A percentile compares a stretch with the other conserved stretches of the same genome.
Conservation (phyloP, 2,329 filamentous ascomycete genomes). For the Stagonosporopsis rhizophila region DNA sequence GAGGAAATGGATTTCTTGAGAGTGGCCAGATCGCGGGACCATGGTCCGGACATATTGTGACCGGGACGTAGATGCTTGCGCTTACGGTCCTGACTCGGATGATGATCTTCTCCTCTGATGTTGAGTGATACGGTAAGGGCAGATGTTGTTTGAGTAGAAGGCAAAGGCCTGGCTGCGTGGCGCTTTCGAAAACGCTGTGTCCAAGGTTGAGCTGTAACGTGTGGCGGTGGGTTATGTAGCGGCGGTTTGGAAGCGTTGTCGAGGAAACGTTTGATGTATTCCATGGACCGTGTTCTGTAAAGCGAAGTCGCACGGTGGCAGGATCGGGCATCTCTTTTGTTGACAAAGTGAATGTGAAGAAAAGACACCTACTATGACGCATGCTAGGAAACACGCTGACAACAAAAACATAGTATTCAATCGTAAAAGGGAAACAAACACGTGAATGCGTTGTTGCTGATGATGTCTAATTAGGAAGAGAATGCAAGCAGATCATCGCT, state of each 20-base stretch:
- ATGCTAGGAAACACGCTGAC: not conserved
- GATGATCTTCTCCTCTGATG: not conserved
- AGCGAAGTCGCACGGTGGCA: constrained; percentile 2
- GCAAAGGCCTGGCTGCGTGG: not conserved
- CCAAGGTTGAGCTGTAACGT: not conserved
- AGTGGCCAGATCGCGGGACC: constrained; percentile 32
- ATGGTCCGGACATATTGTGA: constrained; percentile 33
- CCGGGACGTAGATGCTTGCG: constrained; percentile 11
- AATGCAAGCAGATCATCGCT: not conserved
- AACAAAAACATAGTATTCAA: not conserved
- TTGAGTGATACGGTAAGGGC: not conserved
- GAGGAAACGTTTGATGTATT: constrained; percentile 16
- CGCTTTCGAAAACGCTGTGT: not conserved
- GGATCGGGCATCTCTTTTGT: not conserved
- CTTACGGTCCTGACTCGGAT: constrained; percentile 2
- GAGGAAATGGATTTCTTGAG: constrained; percentile 35
- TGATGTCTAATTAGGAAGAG: not conserved
- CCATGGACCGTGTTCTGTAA: constrained; percentile 5
- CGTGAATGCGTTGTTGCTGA: too few species aligned
- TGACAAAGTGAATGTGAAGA: not conserved
- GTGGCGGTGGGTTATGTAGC: not conserved
- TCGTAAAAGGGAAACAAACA: too few species aligned
- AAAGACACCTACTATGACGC: not conserved
- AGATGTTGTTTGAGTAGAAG: not conserved
- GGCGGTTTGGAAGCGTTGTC: not conserved